Evolutionary conservation across 768 basidiomycete genomes (phyloP).

Genomic region (Psilocybe sp.): DNA sequence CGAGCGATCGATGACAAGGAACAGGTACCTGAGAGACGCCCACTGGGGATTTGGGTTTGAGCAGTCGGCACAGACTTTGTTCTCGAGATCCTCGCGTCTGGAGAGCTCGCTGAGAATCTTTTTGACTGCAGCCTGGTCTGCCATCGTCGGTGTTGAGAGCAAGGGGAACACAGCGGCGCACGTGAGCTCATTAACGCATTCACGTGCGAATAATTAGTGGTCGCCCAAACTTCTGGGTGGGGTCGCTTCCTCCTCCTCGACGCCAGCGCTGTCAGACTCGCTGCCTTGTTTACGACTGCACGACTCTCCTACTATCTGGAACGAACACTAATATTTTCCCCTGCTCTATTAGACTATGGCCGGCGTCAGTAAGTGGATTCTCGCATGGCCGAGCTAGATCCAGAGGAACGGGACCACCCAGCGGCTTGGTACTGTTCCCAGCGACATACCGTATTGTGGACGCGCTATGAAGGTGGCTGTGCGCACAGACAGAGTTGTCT

Average conservation of each 20-base stretch:
- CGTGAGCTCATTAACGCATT: background rate
- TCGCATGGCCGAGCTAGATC: conserved; percentile 7
- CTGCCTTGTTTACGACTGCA: no score
- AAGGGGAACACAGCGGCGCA: background rate
- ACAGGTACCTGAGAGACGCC: conserved; percentile 73
- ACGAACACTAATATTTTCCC: no score
- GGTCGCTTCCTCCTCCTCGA: no score
- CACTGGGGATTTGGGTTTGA: conserved; percentile 91
- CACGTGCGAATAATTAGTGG: background rate
- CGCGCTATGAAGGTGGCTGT: conserved; percentile 17
- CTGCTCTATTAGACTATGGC: no score
- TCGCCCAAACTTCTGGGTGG: no score
- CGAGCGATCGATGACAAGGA: conserved; percentile 5
- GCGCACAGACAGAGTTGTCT: background rate
- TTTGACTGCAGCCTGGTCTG: conserved; percentile 65
- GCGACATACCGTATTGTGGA: background rate
- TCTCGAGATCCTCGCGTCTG: conserved; percentile 66
- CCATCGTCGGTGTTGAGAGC: conserved; percentile 24
- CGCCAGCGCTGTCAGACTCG: no score
- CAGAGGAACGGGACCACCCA: conserved; percentile 25
- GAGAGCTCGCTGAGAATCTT: conserved; percentile 74
- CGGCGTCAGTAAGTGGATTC: no score
- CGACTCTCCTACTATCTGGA: no score
- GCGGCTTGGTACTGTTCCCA: conserved; percentile 16
- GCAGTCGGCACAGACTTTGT: conserved; percentile 83